These are phyloP conservation scores for Cyclotella baltica DNA, from an alignment of 108 stramenopile genomes.

Conservation along the genomic window DNA sequence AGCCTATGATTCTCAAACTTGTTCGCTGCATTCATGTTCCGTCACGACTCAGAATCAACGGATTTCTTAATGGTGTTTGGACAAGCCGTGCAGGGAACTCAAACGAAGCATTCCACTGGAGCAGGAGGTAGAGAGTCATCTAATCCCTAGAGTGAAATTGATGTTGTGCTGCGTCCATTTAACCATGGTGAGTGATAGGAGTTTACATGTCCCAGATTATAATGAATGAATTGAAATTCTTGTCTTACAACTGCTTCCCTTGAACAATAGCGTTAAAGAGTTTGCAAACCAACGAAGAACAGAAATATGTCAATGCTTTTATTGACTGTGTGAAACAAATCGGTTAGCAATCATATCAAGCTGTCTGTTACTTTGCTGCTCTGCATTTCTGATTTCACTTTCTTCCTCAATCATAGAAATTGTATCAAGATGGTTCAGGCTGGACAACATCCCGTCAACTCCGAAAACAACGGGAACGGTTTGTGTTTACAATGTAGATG, in stretches of 20 bases:
- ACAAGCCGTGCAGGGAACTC: slow-evolving; percentile 27
- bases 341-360: background rate
- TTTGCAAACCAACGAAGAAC: slow-evolving; percentile 81
- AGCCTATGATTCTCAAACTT: slow-evolving; percentile 83
- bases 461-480: too few species aligned
- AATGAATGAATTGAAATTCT: too few species aligned
- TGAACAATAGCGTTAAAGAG: slow-evolving; percentile 53
- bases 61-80: slow-evolving; percentile 92
- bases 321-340: slow-evolving; percentile 38
- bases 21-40: slow-evolving; percentile 88
- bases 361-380: background rate
- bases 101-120: background rate
- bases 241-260: background rate
- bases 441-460: too few species aligned
- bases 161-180: slow-evolving; percentile 79
- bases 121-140: slow-evolving; percentile 14
- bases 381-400: background rate
- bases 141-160: slow-evolving; percentile 53
- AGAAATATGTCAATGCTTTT: slow-evolving; percentile 81
- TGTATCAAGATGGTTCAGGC: slow-evolving; percentile 58
- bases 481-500: too few species aligned
- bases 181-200: slow-evolving; percentile 55
- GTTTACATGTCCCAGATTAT: background rate
- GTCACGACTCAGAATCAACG: slow-evolving; percentile 78
- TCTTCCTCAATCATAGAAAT: slow-evolving; percentile 65